phyloP scores from a whole-genome alignment of 2,329 filamentous ascomycete genomes.

The Ceratocystis smalleyi region DNA sequence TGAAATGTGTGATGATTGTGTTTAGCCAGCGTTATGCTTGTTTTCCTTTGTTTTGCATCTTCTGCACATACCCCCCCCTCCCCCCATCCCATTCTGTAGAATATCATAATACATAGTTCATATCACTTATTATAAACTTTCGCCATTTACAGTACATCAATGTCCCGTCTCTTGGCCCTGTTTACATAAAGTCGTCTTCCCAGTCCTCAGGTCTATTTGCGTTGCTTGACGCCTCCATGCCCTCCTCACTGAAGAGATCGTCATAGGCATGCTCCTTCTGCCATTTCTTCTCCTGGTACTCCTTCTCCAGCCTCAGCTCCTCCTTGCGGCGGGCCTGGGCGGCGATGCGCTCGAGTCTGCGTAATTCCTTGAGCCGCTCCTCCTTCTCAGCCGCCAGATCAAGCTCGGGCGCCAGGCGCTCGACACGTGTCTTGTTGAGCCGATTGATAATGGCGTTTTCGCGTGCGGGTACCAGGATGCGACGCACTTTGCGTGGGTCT shows the following conservation, averaged over 20 bases:
- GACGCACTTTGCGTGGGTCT: conserved; percentile 70
- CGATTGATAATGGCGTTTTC: conserved; percentile 90
- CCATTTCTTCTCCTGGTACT: conserved; percentile 78
- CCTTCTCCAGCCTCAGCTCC: conserved; percentile 55
- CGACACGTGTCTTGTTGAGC: conserved; percentile 90
- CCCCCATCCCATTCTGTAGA: neutral
- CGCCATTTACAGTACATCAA: neutral
- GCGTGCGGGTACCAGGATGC: conserved; percentile 60
- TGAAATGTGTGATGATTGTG: neutral
- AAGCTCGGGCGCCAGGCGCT: conserved; percentile 49
- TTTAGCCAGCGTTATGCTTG: neutral
- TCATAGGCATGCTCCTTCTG: conserved; percentile 98
- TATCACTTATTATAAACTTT: neutral
- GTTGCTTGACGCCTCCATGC: conserved; percentile 64
- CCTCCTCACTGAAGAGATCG: conserved; percentile 72
- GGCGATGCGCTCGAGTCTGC: conserved; percentile 53
- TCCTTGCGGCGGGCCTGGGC: conserved; percentile 55
- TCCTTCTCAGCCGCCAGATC: conserved; percentile 74
- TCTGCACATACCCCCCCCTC: neutral
- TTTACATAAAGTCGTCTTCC: conserved; percentile 82
- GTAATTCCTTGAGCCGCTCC: conserved; percentile 53
- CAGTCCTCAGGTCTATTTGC: conserved; percentile 65
- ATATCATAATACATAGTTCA: neutral
- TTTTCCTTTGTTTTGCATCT: neutral
- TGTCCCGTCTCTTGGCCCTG: conserved; percentile 19